Conservation (phyloP, 139 green algal species). For the Chlamydomonas sp. region DNA sequence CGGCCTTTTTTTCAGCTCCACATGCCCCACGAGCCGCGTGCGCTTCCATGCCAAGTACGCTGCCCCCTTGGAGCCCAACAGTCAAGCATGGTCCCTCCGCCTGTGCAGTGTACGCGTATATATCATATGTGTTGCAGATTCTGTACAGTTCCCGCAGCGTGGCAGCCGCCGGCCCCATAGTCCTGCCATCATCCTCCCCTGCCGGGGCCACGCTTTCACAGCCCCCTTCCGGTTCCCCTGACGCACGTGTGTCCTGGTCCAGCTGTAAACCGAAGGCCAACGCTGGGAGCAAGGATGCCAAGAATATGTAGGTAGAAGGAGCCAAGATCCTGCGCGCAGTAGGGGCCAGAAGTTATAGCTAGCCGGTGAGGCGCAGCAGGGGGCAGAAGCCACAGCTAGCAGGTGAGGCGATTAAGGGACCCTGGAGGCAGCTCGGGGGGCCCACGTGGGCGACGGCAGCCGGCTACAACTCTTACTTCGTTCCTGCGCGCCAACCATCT, state of each 20-base stretch:
- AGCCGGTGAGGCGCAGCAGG: background rate
- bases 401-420: background rate
- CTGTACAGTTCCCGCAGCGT: no score
- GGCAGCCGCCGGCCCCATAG: no score
- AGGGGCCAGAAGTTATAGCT: background rate
- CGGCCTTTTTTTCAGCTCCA: no score
- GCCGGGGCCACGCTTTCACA: background rate
- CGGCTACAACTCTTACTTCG: slow-evolving; percentile 34
- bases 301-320: slow-evolving; percentile 87
- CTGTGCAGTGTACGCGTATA: no score
- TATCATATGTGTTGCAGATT: no score
- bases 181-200: no score
- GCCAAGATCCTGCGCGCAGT: slow-evolving; percentile 78
- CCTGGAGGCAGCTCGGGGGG: background rate
- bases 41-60: no score
- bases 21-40: no score
- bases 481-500: slow-evolving; percentile 52
- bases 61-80: no score
- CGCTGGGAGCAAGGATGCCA: slow-evolving; percentile 83
- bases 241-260: slow-evolving; percentile 57
- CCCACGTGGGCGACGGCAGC: background rate
- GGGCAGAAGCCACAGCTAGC: background rate
- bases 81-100: no score
- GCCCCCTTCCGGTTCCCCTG: background rate
- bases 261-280: slow-evolving; percentile 91